A percentile compares a stretch with the other conserved stretches of the same genome.
Evolutionary conservation across 257 asterid species (phyloP).

Genomic region (Solanum boliviense): DNA sequence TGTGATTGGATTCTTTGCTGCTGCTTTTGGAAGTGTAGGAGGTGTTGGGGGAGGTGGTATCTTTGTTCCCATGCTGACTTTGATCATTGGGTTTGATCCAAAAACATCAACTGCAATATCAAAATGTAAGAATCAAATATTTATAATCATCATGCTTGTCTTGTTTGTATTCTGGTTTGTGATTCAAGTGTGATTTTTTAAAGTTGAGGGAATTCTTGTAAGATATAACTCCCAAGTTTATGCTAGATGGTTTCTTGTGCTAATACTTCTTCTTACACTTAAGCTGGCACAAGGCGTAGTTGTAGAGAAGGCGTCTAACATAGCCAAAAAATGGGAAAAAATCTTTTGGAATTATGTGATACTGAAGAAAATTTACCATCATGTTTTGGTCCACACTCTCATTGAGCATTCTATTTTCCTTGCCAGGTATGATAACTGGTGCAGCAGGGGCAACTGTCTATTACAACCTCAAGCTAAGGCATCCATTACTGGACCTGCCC

Average conservation of each 20-base stretch:
- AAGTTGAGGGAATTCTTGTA: background rate
- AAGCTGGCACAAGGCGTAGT: background rate
- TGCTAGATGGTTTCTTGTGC: background rate
- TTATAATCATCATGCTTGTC: background rate
- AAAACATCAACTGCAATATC: constrained; percentile 55
- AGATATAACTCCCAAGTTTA: background rate
- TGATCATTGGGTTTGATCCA: constrained; percentile 47
- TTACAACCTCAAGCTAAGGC: constrained; percentile 49
- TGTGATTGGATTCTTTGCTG: constrained; percentile 55
- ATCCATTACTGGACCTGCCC: constrained; percentile 52
- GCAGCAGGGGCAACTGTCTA: constrained; percentile 50
- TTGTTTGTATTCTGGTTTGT: background rate
- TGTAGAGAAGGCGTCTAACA: background rate
- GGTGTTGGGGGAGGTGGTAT: constrained; percentile 66
- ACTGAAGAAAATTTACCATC: background rate
- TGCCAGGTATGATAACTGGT: constrained; percentile 52
- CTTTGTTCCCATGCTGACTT: constrained; percentile 50
- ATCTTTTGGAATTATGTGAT: background rate
- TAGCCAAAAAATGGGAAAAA: background rate
- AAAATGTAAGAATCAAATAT: constrained; percentile 26
- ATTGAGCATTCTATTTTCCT: background rate
- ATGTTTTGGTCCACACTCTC: background rate
- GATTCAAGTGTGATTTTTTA: background rate
- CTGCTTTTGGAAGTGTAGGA: constrained; percentile 61
- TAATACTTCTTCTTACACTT: background rate